Evolutionary conservation across 1,139 yeast species (phyloP).

Genomic region (Nakaseomyces glabratus): DNA sequence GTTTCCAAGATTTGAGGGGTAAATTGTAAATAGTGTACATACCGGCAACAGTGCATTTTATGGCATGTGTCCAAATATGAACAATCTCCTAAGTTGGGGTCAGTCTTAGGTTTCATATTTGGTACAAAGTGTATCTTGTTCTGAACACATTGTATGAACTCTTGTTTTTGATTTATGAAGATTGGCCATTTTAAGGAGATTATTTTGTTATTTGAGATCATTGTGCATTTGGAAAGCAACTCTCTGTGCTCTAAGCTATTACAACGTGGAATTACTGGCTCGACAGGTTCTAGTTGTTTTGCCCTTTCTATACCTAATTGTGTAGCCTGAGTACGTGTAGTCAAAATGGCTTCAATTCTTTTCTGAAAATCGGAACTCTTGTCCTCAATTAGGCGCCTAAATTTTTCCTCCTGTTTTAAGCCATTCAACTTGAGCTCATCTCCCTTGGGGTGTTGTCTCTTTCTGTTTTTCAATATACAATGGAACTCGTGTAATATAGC

Average conservation of each 20-base stretch:
- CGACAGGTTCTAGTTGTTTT: slow-evolving; percentile 31
- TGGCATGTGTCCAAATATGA: slow-evolving; percentile 92
- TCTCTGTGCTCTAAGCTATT: slow-evolving; percentile 39
- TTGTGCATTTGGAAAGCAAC: slow-evolving; percentile 18
- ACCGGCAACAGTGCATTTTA: slow-evolving; percentile 70
- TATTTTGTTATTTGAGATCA: slow-evolving; percentile 27
- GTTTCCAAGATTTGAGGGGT: slow-evolving; percentile 34
- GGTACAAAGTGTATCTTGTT: slow-evolving; percentile 56
- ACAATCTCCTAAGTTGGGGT: slow-evolving; percentile 73
- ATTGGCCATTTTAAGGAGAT: slow-evolving; percentile 25
- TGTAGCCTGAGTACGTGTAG: slow-evolving; percentile 20
- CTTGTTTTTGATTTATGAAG: slow-evolving; percentile 25
- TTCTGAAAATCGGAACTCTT: neutral
- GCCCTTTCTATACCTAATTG: slow-evolving; percentile 39
- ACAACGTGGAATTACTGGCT: slow-evolving; percentile 49
- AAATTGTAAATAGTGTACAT: slow-evolving; percentile 67
- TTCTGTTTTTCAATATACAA: neutral
- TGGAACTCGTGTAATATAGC: slow-evolving; percentile 1
- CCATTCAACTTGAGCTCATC: slow-evolving; percentile 1
- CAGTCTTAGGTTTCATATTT: slow-evolving; percentile 50
- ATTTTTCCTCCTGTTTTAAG: slow-evolving; percentile 7
- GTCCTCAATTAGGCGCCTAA: slow-evolving; percentile 2
- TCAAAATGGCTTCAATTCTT: slow-evolving; percentile 6
- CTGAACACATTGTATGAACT: slow-evolving; percentile 37
- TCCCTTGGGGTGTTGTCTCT: neutral